Evolutionary conservation across 371 early-diverging fungal species (phyloP).

Genomic region (Mortierella sp.): DNA sequence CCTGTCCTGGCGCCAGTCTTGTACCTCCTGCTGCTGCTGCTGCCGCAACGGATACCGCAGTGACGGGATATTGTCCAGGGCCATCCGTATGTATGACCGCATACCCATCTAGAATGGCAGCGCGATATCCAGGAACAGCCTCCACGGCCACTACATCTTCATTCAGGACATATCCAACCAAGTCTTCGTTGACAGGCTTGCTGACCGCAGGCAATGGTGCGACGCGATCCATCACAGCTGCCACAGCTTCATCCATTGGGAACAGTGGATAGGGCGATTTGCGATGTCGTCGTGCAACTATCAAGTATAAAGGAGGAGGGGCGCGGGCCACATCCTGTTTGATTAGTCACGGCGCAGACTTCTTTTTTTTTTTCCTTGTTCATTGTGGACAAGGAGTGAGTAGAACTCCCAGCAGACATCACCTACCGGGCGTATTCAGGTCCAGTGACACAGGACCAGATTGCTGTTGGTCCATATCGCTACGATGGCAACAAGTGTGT

Average conservation of each 20-base stretch:
- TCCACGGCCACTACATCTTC: conserved; percentile 78
- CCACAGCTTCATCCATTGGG: conserved; percentile 75
- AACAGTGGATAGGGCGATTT: conserved; percentile 87
- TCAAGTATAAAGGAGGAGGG: not conserved
- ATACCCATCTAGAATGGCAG: conserved; percentile 94
- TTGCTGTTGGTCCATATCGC: conserved; percentile 30
- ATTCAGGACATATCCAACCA: conserved; percentile 78
- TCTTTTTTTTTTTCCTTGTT: not conserved
- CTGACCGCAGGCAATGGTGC: conserved; percentile 45
- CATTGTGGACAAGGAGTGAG: no score
- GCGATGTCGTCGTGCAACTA: conserved; percentile 75
- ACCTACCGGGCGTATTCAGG: conserved; percentile 64
- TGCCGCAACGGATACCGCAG: conserved; percentile 69
- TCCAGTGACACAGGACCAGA: conserved; percentile 50
- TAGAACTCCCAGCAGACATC: no score
- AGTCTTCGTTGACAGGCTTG: conserved; percentile 58
- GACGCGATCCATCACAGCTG: conserved; percentile 60
- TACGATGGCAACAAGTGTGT: conserved; percentile 46
- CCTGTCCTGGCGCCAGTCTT: conserved; percentile 63
- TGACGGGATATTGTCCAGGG: conserved; percentile 80
- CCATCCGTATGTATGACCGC: conserved; percentile 89
- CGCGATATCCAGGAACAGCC: conserved; percentile 87
- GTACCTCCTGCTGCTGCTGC: conserved; percentile 19
- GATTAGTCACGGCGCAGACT: not conserved
- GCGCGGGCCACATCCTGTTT: no score